phyloP scores from a whole-genome alignment of 148 eudicot species.

The Amaranthus cruentus region DNA sequence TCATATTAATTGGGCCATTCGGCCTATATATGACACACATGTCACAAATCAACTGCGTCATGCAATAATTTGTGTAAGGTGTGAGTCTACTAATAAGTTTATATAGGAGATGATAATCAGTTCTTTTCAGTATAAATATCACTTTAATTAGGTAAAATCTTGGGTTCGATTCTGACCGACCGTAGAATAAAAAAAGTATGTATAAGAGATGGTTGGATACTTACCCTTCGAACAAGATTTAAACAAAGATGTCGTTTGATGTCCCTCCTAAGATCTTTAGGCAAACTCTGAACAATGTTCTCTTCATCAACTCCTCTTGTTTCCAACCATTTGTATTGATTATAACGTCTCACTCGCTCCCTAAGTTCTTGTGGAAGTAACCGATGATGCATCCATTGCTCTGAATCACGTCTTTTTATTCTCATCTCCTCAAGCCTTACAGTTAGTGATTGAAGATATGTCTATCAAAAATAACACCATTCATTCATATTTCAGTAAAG shows the following conservation, averaged over 20 bases:
- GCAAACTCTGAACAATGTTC: constrained; percentile 40
- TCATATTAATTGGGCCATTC: too few relatives aligned
- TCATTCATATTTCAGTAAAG: too few relatives aligned
- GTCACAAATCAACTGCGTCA: too few relatives aligned
- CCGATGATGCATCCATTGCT: constrained; percentile 64
- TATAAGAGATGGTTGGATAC: neutral
- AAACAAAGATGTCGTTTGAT: constrained; percentile 50
- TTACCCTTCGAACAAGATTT: constrained; percentile 51
- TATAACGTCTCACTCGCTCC: constrained; percentile 37
- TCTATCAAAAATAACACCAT: constrained; percentile 26
- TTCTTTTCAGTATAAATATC: too few relatives aligned
- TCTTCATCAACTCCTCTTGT: constrained; percentile 59
- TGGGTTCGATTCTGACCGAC: neutral
- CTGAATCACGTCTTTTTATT: constrained; percentile 49
- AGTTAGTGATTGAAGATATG: constrained; percentile 42
- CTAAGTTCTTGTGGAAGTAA: constrained; percentile 52
- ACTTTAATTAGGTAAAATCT: neutral
- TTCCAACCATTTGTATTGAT: constrained; percentile 52
- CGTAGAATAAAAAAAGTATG: too few relatives aligned
- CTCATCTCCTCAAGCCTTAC: constrained; percentile 55
- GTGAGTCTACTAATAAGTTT: too few relatives aligned
- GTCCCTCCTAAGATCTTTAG: constrained; percentile 47
- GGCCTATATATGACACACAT: too few relatives aligned
- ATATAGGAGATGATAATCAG: too few relatives aligned
- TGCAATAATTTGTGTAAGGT: too few relatives aligned